Evolutionary conservation across 1,284 basidiomycete genomes (phyloP), one percentile per base, ranked within the genome.

Genomic region (Tremellales sp.): DNA sequence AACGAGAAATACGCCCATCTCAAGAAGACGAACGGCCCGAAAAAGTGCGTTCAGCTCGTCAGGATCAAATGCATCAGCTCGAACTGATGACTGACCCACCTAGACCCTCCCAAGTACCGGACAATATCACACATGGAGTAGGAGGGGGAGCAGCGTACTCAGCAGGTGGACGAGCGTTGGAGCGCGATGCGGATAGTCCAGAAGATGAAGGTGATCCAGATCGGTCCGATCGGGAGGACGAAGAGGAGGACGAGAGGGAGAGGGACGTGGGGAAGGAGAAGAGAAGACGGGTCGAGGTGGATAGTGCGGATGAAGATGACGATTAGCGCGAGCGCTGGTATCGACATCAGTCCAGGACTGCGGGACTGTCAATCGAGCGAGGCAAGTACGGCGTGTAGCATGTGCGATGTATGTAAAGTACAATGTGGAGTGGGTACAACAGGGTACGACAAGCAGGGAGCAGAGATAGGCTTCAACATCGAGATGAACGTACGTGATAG

Each of bases 171-270:
- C 43, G 48, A 46, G 15, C 48, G 49, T 24, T 17, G 76, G 66
- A 68, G 6, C 84, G 86, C 37, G 80, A 81, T 31, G 83, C 86
- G 52, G 84, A 78, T 24, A 81, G 86, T 66, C 85, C n/a, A 21
- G 52, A 45, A 2, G 57, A 52, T 13, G 50, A 53, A 29, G 51
- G 47, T 24, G 44, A 40, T 35, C 41, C 42, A 39, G 19, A 39
- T 39, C 11, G 39, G 23, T 44, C 54, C 29, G 58, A 61, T 45
- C 54, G 63, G 26, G 58, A 61, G 22, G 60, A 59, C 37, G 61
- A 64, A 15, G 56, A 58, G 43, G 51, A 54, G 22, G 56, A 56
- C 39, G 48, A 52, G 4, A 48, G 44, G 7, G 43, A 51, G 24
- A 12, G 45, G 36, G 49, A 23, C 12, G 45, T 23, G 23, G 19